Percentiles rank a stretch among this genome's conserved stretches.
Conservation (phyloP, 202 grass and related monocot genomes). For the Carex sylvatica region DNA sequence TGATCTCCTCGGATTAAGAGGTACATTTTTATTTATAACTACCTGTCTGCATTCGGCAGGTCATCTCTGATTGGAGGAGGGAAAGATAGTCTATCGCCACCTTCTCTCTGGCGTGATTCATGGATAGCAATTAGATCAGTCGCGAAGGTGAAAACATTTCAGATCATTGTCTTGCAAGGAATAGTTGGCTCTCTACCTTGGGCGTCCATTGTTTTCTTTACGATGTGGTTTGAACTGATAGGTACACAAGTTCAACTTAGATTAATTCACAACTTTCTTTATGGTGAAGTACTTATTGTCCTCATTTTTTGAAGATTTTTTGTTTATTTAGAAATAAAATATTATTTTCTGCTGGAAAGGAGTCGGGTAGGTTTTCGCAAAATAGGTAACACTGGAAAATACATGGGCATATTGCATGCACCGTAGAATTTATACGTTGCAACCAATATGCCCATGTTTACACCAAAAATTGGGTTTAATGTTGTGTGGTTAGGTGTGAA, state of each 20-base stretch:
- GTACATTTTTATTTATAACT: neutral
- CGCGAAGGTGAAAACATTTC: slow-evolving; percentile 84
- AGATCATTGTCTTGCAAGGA: slow-evolving; percentile 95
- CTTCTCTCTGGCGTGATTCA: slow-evolving; percentile 80
- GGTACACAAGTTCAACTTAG: slow-evolving; percentile 38
- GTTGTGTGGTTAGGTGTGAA: no score
- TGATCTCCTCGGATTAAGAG: neutral
- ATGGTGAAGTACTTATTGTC: neutral
- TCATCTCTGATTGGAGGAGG: slow-evolving; percentile 29
- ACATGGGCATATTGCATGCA: no score
- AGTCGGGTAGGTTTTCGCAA: no score
- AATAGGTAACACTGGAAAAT: no score
- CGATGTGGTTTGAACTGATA: slow-evolving; percentile 98
- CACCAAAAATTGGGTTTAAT: no score
- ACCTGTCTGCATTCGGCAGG: neutral
- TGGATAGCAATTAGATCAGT: slow-evolving; percentile 74
- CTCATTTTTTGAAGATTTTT: neutral
- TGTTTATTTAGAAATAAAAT: no score
- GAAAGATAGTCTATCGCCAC: slow-evolving; percentile 45
- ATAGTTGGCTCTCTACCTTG: slow-evolving; percentile 90
- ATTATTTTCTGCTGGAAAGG: no score
- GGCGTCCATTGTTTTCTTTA: slow-evolving; percentile 97
- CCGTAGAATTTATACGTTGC: no score
- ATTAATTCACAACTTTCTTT: neutral
- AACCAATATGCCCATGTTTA: no score